These are phyloP conservation scores for Coniferiporia sulphurascens DNA, from an alignment of 1,284 basidiomycete genomes.

Conservation along the genomic window DNA sequence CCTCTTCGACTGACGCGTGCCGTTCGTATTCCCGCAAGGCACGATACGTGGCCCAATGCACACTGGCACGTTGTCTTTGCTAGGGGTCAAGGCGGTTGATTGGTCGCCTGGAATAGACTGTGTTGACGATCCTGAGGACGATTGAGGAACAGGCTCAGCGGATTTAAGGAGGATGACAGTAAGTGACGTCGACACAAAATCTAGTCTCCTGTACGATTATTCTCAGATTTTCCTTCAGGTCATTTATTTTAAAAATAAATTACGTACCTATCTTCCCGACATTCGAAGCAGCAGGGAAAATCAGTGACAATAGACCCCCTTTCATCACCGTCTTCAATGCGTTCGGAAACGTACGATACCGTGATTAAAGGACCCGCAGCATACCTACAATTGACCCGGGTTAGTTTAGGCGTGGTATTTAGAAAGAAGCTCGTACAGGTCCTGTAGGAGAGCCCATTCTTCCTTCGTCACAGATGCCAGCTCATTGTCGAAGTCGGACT, in stretches of 20 bases:
- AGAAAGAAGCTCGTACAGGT: slow-evolving; percentile 41
- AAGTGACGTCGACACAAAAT: slow-evolving; percentile 21
- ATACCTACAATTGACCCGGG: slow-evolving; percentile 41
- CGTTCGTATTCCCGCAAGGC: slow-evolving; percentile 7
- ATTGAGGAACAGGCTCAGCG: slow-evolving; percentile 1
- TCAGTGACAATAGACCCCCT: slow-evolving; percentile 37
- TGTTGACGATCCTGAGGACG: not conserved
- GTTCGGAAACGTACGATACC: slow-evolving; percentile 37
- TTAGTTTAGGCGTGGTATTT: slow-evolving; percentile 8
- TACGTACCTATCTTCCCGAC: slow-evolving; percentile 53
- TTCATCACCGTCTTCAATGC: slow-evolving; percentile 27
- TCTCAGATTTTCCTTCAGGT: no score
- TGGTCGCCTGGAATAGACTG: not conserved
- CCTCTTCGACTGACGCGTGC: slow-evolving; percentile 58
- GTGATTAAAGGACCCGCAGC: slow-evolving; percentile 50
- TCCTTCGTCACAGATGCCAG: slow-evolving; percentile 50
- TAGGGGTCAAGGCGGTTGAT: not conserved
- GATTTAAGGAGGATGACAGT: slow-evolving; percentile 11
- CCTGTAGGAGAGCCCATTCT: slow-evolving; percentile 59
- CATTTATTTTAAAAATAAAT: slow-evolving; percentile 16
- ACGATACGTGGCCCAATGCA: not conserved
- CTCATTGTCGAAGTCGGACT: slow-evolving; percentile 49
- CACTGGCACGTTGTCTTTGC: not conserved
- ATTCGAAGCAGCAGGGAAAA: slow-evolving; percentile 53
- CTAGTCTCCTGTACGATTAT: slow-evolving; percentile 26